Conservation (phyloP, 2,329 filamentous ascomycete species). For the Microascus cirrosus region DNA sequence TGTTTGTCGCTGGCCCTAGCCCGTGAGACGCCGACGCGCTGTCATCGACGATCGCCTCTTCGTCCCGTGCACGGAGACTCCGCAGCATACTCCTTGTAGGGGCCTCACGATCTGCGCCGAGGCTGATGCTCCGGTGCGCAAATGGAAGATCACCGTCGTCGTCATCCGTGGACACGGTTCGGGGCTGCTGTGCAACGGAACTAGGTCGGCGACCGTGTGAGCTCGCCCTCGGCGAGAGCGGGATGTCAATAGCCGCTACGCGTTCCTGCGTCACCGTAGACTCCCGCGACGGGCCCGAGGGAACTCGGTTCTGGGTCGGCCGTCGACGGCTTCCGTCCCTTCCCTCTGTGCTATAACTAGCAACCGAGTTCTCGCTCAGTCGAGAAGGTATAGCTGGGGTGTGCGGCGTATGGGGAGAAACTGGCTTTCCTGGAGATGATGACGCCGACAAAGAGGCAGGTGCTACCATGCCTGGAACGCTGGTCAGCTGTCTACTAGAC, state of each 20-base stretch:
- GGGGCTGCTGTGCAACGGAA: conserved; percentile 55
- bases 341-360: not conserved
- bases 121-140: conserved; percentile 55
- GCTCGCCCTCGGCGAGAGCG: conserved; percentile 53
- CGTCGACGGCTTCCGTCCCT: not conserved
- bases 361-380: conserved; percentile 61
- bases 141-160: conserved; percentile 52
- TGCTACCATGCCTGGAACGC: conserved; percentile 55
- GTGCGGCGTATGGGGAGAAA: conserved; percentile 84
- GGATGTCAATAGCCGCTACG: conserved; percentile 60
- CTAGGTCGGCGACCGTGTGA: conserved; percentile 52
- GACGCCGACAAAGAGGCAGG: conserved; percentile 72
- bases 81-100: conserved; percentile 51
- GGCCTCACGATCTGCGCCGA: conserved; percentile 49
- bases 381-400: conserved; percentile 88
- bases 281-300: conserved; percentile 1
- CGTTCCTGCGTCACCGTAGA: conserved; percentile 6
- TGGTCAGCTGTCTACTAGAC: conserved; percentile 46
- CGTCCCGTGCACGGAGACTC: conserved; percentile 9
- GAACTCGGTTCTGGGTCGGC: not conserved
- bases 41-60: conserved; percentile 11
- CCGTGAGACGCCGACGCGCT: conserved; percentile 8
- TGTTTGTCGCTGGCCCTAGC: conserved; percentile 31
- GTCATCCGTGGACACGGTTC: conserved; percentile 43
- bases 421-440: conserved; percentile 80